Evolutionary conservation across 2,329 filamentous ascomycete species (phyloP), one percentile per base, ranked within the genome.

Genomic region (Myriosclerotinia duriaeana): DNA sequence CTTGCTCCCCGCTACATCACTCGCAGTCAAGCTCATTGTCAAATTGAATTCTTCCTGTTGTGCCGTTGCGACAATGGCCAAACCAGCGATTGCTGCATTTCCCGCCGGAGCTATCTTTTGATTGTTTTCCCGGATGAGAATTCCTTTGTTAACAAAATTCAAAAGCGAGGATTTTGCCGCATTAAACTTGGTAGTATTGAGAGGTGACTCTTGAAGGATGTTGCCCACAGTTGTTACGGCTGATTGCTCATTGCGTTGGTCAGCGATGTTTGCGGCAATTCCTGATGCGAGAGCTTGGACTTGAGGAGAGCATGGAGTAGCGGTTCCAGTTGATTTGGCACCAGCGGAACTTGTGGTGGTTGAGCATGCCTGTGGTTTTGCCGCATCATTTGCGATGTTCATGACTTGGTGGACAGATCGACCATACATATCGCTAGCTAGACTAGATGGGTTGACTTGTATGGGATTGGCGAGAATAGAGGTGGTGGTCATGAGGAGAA

Each of bases 41-140:
- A 72, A 44, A 55, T 65, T 70, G 34, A 72, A 60, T 40, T 72
- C 71, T 34, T 62, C 64, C 66, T 61, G 48, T 59, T 72, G 71
- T 30, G 71, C 71, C 60, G 64, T 71, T 5, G 70, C 70, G 0
- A 73, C 71, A 2, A 30, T 72, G 3, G 71, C 70, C 55, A 72
- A 34, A 0, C 71, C 71, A 9, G 68, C 34, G 12, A 68, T 54
- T 1, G 71, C 71, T 1, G 59, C 65, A 56, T 73, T 73, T 22
- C 70, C 70, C 3, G 48, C 36, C 5, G 71, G 71, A 9, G 69
- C 66, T 46, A 73, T 70, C 67, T 69, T 71, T 65, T 73, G 71
- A 30, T 73, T 73, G n/a, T 72, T 68, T 53, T 70, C 58, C 5
- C 71, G 42, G 54, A 73, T 73, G 14, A 55, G 17, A n/a, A 73